phyloP scores from a whole-genome alignment of 148 eudicot genomes.

The Suaeda aralocaspica region DNA sequence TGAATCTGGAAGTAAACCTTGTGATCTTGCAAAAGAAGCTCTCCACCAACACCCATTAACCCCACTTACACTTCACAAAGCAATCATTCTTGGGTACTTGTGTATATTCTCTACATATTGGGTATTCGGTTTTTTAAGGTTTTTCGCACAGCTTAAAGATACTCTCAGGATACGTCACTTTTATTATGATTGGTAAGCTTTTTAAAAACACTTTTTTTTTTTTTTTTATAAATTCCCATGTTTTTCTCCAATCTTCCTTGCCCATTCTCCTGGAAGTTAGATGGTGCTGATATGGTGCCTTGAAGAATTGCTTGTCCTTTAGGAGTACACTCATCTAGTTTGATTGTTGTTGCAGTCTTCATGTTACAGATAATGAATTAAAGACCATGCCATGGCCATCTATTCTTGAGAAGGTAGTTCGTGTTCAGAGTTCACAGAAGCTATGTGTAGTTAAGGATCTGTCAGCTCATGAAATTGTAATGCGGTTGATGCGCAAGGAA shows the following conservation, averaged over 20 bases:
- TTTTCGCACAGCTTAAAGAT: constrained; percentile 80
- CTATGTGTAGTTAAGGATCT: constrained; percentile 86
- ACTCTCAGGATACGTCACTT: constrained; percentile 75
- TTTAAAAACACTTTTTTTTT: background rate
- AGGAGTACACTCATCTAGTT: background rate
- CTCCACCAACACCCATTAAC: constrained; percentile 81
- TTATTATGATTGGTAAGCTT: constrained; percentile 63
- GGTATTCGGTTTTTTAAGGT: constrained; percentile 81
- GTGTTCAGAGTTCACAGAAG: constrained; percentile 56
- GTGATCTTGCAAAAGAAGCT: constrained; percentile 87
- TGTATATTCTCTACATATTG: constrained; percentile 74
- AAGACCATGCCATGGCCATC: constrained; percentile 90
- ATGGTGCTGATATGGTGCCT: background rate
- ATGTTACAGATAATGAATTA: constrained; percentile 76
- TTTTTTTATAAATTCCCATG: no score
- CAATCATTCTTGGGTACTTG: constrained; percentile 78
- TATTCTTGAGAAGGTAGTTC: constrained; percentile 80
- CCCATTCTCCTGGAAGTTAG: background rate
- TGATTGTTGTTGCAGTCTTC: constrained; percentile 60
- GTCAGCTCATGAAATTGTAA: constrained; percentile 79
- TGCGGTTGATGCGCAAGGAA: constrained; percentile 96
- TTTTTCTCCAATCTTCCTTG: background rate
- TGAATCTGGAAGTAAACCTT: constrained; percentile 75
- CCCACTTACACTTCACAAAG: constrained; percentile 72
- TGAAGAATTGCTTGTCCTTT: background rate